Conservation (phyloP, 2,329 filamentous ascomycete species). For the Diaporthe sp. region DNA sequence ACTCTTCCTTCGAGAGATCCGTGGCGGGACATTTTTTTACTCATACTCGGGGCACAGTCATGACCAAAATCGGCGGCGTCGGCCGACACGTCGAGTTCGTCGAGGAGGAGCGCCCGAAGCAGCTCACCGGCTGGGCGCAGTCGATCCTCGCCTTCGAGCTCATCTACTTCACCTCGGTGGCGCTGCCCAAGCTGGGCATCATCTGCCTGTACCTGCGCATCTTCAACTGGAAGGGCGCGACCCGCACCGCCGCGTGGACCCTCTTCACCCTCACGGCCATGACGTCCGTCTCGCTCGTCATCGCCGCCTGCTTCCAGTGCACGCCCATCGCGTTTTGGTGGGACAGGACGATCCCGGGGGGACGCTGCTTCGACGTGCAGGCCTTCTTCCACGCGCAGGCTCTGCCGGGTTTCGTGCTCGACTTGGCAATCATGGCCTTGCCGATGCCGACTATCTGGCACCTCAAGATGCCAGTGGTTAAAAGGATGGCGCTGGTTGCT, state of each 20-base stretch:
- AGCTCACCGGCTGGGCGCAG: conserved; percentile 44
- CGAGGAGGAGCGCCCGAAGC: conserved; percentile 40
- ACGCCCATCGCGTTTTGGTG: conserved; percentile 59
- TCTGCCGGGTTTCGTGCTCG: conserved; percentile 46
- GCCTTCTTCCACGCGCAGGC: conserved; percentile 47
- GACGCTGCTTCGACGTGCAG: conserved; percentile 52
- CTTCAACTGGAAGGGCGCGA: conserved; percentile 46
- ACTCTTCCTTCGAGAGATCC: background rate
- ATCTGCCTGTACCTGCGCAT: conserved; percentile 50
- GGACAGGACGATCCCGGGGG: conserved; percentile 55
- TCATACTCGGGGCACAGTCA: conserved; percentile 38
- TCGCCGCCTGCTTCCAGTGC: conserved; percentile 51
- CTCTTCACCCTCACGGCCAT: conserved; percentile 43
- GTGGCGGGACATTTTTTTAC: too few relatives aligned
- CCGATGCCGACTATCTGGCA: conserved; percentile 48
- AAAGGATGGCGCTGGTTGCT: conserved; percentile 45
- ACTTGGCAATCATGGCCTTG: conserved; percentile 46
- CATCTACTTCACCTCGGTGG: conserved; percentile 47
- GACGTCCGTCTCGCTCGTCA: conserved; percentile 44
- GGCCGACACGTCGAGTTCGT: conserved; percentile 45
- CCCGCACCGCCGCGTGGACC: conserved; percentile 41
- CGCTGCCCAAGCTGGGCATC: conserved; percentile 49
- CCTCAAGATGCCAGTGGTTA: conserved; percentile 45
- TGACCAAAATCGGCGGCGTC: conserved; percentile 45
- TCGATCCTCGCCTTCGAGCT: conserved; percentile 47